Percentiles rank a stretch among this genome's conserved stretches.
These are phyloP conservation scores for Colletotrichum liaoningense DNA, from an alignment of 2,329 filamentous ascomycete genomes.

Conservation along the genomic window DNA sequence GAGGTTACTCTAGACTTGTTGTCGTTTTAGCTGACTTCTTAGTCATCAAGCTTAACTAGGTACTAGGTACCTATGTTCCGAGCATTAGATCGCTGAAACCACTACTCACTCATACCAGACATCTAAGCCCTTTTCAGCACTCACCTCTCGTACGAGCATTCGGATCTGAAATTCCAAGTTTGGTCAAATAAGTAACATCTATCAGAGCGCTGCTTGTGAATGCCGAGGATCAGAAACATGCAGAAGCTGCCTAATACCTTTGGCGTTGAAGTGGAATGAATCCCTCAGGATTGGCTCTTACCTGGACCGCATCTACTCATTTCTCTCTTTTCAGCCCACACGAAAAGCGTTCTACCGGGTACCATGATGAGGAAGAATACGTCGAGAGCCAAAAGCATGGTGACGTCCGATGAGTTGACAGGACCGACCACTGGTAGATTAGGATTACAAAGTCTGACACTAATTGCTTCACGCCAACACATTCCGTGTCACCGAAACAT, in stretches of 20 bases:
- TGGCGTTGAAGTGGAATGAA: neutral
- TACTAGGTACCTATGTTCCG: too few species aligned
- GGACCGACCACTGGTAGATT: neutral
- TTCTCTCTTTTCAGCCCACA: too few species aligned
- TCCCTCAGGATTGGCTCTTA: neutral
- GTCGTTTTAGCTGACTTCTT: too few species aligned
- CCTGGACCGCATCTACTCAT: neutral
- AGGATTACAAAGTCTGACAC: neutral
- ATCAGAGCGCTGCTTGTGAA: neutral
- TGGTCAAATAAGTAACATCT: too few species aligned
- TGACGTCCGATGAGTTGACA: neutral
- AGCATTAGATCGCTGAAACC: too few species aligned
- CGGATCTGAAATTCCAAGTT: neutral
- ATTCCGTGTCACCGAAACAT: neutral
- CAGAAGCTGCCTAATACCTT: neutral
- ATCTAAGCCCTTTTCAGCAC: too few species aligned
- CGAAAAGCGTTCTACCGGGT: too few species aligned
- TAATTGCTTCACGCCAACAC: neutral
- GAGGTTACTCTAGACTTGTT: too few species aligned
- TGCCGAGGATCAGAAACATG: neutral
- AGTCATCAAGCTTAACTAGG: too few species aligned
- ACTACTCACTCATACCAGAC: too few species aligned
- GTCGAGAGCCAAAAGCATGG: neutral
- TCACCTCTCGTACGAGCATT: neutral
- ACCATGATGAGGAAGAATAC: neutral